Evolutionary conservation across 768 basidiomycete genomes (phyloP).

Genomic region (Crassisporium funariophilum): DNA sequence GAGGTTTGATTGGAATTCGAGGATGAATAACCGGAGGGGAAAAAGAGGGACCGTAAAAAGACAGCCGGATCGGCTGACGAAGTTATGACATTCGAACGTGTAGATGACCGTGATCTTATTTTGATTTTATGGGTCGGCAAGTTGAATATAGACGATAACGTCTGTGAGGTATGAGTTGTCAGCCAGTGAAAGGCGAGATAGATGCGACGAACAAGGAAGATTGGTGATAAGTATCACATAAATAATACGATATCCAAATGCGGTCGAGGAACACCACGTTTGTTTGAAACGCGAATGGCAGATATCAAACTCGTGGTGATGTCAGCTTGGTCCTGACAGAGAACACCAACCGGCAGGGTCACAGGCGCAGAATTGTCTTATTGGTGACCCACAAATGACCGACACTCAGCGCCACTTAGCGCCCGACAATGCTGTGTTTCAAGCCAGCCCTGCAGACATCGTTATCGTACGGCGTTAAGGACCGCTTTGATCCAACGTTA

Average conservation of each 20-base stretch:
- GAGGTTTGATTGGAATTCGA: slow-evolving; percentile 18
- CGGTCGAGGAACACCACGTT: slow-evolving; percentile 1
- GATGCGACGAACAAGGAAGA: slow-evolving; percentile 24
- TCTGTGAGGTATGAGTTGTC: slow-evolving; percentile 39
- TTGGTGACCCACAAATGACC: neutral
- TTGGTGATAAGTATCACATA: slow-evolving; percentile 1
- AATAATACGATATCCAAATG: neutral
- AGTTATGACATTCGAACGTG: slow-evolving; percentile 5
- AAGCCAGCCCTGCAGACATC: neutral
- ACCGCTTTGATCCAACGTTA: too few species aligned
- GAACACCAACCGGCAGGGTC: neutral
- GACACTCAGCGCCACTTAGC: neutral
- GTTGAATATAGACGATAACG: slow-evolving; percentile 61
- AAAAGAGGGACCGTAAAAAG: slow-evolving; percentile 32
- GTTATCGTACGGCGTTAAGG: too few species aligned
- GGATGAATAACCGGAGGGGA: slow-evolving; percentile 19
- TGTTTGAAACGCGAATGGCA: slow-evolving; percentile 6
- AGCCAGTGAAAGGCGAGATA: slow-evolving; percentile 12
- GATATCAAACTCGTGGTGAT: slow-evolving; percentile 16
- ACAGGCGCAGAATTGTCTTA: slow-evolving; percentile 4
- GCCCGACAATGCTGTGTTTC: neutral
- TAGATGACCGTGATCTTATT: slow-evolving; percentile 33
- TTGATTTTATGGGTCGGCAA: slow-evolving; percentile 58
- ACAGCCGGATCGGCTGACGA: slow-evolving; percentile 11
- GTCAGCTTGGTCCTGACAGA: neutral